A percentile compares a stretch with the other conserved stretches of the same genome.
These are phyloP conservation scores for Usnea hakonensis DNA, from an alignment of 495 filamentous ascomycete species.

Conservation along the genomic window DNA sequence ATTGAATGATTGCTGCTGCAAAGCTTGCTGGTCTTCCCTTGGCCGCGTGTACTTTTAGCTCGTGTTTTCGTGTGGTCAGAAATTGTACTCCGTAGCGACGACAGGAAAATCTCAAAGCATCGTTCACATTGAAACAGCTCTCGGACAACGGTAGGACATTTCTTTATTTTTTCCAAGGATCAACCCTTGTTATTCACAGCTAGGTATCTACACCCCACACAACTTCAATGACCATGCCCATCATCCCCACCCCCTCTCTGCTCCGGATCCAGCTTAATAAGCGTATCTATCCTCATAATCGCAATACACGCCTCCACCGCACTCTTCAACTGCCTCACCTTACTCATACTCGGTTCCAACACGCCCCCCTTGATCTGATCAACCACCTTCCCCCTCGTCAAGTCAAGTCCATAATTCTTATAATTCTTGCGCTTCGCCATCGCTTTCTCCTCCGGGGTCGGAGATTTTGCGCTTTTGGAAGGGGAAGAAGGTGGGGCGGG, in stretches of 20 bases:
- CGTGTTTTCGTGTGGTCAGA: neutral
- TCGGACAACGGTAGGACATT: neutral
- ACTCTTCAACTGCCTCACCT: slow-evolving; percentile 95
- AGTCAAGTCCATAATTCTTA: slow-evolving; percentile 94
- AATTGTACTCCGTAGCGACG: neutral
- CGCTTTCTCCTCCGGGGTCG: slow-evolving; percentile 45
- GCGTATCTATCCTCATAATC: slow-evolving; percentile 98
- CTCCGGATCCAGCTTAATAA: slow-evolving; percentile 97
- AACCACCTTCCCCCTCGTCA: slow-evolving; percentile 81
- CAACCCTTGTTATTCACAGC: neutral
- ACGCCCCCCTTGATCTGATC: slow-evolving; percentile 93
- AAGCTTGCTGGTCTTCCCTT: neutral
- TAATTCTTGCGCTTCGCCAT: slow-evolving; percentile 91
- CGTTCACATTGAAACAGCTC: neutral
- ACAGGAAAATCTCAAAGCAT: neutral
- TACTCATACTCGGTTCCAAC: slow-evolving; percentile 95
- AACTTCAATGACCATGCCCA: slow-evolving; percentile 55
- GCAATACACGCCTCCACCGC: slow-evolving; percentile 98
- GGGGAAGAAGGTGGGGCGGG: slow-evolving; percentile 37
- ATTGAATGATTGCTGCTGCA: slow-evolving; percentile 3
- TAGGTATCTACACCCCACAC: neutral
- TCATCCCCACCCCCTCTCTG: slow-evolving; percentile 65
- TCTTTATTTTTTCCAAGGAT: neutral
- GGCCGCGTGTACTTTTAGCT: neutral
- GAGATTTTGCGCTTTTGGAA: slow-evolving; percentile 16